These are phyloP conservation scores for Cordyceps sp. DNA, from an alignment of 2,329 filamentous ascomycete species.

Conservation along the genomic window DNA sequence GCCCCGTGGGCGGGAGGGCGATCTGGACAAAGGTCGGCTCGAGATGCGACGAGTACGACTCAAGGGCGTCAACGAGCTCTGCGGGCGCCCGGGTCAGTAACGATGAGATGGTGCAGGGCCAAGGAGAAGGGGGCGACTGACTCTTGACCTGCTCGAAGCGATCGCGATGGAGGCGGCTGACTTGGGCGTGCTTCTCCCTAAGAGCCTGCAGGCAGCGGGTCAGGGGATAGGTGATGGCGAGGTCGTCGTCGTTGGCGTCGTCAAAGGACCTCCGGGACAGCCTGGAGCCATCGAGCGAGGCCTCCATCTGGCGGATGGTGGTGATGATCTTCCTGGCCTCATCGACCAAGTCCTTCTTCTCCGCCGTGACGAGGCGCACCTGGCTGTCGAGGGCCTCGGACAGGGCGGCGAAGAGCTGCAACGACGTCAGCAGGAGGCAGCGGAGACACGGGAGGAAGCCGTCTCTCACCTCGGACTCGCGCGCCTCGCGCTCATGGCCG, in stretches of 20 bases:
- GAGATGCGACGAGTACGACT: slow-evolving; percentile 92
- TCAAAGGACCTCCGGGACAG: slow-evolving; percentile 42
- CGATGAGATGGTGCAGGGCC: too few species aligned
- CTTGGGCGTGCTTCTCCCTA: slow-evolving; percentile 70
- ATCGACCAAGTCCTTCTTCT: slow-evolving; percentile 83
- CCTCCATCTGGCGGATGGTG: slow-evolving; percentile 84
- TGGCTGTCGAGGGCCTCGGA: slow-evolving; percentile 88
- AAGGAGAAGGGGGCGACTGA: slow-evolving; percentile 25
- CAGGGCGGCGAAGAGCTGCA: slow-evolving; percentile 73
- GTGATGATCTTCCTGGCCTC: slow-evolving; percentile 76
- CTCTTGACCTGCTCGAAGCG: slow-evolving; percentile 92
- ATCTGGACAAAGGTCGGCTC: slow-evolving; percentile 79
- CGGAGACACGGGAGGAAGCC: background rate
- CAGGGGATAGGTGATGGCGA: slow-evolving; percentile 71
- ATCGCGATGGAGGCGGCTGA: slow-evolving; percentile 73
- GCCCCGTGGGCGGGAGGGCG: slow-evolving; percentile 65
- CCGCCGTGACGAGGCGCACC: slow-evolving; percentile 64
- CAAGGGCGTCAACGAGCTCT: slow-evolving; percentile 86
- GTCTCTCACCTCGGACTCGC: slow-evolving; percentile 76
- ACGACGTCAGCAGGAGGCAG: background rate
- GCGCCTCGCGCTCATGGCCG: slow-evolving; percentile 73
- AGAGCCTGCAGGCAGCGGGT: slow-evolving; percentile 61
- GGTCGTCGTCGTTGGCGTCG: slow-evolving; percentile 46
- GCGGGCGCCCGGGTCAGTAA: too few species aligned
- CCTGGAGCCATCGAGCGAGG: slow-evolving; percentile 65